Percentiles rank a stretch among this genome's conserved stretches.
Conservation (phyloP, 108 stramenopile species). For the Aurantiochytrium sp. region DNA sequence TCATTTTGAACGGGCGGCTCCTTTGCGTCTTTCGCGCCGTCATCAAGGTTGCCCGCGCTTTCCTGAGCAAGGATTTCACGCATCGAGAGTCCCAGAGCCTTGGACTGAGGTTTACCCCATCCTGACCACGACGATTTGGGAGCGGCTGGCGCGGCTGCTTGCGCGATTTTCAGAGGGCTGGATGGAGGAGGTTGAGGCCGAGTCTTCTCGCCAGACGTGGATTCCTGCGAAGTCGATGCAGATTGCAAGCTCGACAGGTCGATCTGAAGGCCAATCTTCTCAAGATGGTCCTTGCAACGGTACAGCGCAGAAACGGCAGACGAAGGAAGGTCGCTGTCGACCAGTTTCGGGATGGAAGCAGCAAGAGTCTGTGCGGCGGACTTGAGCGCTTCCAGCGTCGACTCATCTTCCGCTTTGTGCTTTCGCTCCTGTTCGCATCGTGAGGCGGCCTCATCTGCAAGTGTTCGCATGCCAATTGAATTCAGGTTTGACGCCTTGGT, state of each 20-base stretch:
- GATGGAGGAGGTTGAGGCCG: background rate
- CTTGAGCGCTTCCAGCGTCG: background rate
- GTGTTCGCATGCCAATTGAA: background rate
- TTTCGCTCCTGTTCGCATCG: background rate
- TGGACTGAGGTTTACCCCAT: background rate
- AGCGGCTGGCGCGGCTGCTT: background rate
- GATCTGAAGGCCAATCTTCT: background rate
- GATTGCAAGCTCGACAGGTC: background rate
- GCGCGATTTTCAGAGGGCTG: background rate
- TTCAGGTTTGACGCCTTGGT: background rate
- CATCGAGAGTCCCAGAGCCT: background rate
- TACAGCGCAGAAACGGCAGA: background rate
- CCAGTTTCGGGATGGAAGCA: background rate
- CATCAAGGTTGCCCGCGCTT: background rate
- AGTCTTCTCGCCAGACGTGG: no score
- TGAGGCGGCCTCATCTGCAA: background rate
- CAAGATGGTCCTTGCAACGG: background rate
- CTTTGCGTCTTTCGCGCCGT: no score
- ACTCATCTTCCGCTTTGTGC: background rate
- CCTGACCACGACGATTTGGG: background rate
- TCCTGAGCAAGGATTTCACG: background rate
- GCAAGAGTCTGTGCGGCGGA: background rate
- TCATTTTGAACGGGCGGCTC: no score
- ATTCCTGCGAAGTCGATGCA: background rate
- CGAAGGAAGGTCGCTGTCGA: background rate